Base-by-base conservation (phyloP, 345 rosid species). In the Aquilaria malaccensis region DNA sequence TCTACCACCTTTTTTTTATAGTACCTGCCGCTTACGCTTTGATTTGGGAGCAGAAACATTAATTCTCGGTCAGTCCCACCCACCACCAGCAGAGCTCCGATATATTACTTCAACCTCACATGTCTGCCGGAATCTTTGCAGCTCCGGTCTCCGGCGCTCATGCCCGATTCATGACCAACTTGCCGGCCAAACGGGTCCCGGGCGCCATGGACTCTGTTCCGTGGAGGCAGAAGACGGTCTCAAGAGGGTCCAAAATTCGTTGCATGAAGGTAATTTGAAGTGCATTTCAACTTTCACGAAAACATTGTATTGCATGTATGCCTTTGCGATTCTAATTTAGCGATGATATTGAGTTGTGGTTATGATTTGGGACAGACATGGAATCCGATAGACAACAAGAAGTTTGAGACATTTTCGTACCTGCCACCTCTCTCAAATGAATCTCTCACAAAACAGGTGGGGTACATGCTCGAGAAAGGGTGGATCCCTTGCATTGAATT, bases 401-500 rank as follows among this genome's bases (percentile, higher is more conserved):
- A 81, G 77, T 79, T 65, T 33, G 86, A 74, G 67, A 76, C 84
- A 4, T 69, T 84, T 14, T 81, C 89, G 6, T 84, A 84, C 73
- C 72, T 81, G 13, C 81, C 79, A 37, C 83, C 82, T 10, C 78
- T 73, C 2, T 65, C 86, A 2, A 71, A 73, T 30, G 83, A 77
- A 4, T 79, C 83, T 2, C 57, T 80, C 52, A 79, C 85, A 0
- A 87, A 65, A 73, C 81, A 84, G 80, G 58, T 84, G 33, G 88
- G 82, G 12, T 87, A 80, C 83, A 84, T 80, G 80, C 62, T 84
- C n/a, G 70, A 58, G 52, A 82, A 80, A 41, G 94, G 85, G 2
- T 87, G 88, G 94, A 73, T 79, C 51, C 94, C 88, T 63, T 80
- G 84, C 78, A 79, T 87, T 45, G 90, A 87, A 73, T 87, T 87